phyloP scores from a whole-genome alignment of 106 monocot genomes.

The Apostasia ramifera region DNA sequence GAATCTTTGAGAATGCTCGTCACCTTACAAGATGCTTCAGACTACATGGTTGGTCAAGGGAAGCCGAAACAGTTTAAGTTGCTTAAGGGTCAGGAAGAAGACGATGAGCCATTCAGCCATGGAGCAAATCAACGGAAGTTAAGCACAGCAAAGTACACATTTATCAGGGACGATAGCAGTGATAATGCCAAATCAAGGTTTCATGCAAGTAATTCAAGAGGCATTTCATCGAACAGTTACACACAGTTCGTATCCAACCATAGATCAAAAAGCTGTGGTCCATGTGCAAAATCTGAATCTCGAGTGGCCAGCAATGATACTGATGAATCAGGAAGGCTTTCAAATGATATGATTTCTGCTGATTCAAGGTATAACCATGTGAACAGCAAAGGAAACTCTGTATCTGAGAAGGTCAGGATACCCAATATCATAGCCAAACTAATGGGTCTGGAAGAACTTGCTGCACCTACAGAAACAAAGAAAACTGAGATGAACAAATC shows the following conservation, averaged over 20 bases:
- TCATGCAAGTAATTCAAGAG: slow-evolving; percentile 5
- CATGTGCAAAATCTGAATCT: slow-evolving; percentile 4
- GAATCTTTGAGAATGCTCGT: slow-evolving; percentile 62
- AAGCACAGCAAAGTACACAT: slow-evolving; percentile 21
- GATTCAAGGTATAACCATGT: slow-evolving; percentile 7
- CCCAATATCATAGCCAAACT: slow-evolving; percentile 77
- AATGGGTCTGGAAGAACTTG: slow-evolving; percentile 85
- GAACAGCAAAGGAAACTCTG: slow-evolving; percentile 7
- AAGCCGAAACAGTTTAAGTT: slow-evolving; percentile 26
- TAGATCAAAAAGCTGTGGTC: slow-evolving; percentile 21
- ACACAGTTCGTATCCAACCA: slow-evolving; percentile 15
- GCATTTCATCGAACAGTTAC: slow-evolving; percentile 21
- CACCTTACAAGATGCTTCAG: slow-evolving; percentile 55
- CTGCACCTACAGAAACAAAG: slow-evolving; percentile 25
- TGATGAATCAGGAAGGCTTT: slow-evolving; percentile 8
- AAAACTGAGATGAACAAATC: slow-evolving; percentile 10
- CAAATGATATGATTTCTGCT: slow-evolving; percentile 1
- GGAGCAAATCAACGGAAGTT: slow-evolving; percentile 14
- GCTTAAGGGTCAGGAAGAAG: slow-evolving; percentile 52
- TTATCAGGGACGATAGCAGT: slow-evolving; percentile 4
- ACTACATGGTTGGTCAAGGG: slow-evolving; percentile 31
- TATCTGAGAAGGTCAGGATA: slow-evolving; percentile 42
- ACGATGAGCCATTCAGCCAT: slow-evolving; percentile 15
- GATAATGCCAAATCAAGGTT: slow-evolving; percentile 3
- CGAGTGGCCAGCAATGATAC: background rate